Conservation (phyloP, 306 rosid species). For the Astragalus glycyphyllos region DNA sequence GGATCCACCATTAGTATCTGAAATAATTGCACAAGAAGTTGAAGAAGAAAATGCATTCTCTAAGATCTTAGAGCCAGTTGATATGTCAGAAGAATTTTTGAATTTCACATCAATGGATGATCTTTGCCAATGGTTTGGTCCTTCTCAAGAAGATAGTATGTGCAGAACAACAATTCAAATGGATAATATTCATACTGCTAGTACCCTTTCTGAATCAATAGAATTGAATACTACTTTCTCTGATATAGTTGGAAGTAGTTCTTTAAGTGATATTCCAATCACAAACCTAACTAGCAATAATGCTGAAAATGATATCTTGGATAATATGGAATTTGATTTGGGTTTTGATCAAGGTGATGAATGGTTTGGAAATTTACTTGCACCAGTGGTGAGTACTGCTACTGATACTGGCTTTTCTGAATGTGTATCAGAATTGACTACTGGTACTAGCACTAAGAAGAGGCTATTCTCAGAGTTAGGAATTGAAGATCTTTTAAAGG, state of each 20-base stretch:
- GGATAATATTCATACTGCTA: neutral
- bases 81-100: conserved; percentile 49
- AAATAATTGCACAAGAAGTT: conserved; percentile 45
- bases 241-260: conserved; percentile 28
- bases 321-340: conserved; percentile 48
- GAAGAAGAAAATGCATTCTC: conserved; percentile 38
- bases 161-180: conserved; percentile 42
- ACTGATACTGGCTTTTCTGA: conserved; percentile 47
- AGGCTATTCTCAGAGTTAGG: conserved; percentile 76
- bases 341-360: conserved; percentile 45
- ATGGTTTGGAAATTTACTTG: conserved; percentile 52
- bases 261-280: conserved; percentile 40
- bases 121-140: conserved; percentile 64
- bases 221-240: conserved; percentile 49
- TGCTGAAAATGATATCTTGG: conserved; percentile 45
- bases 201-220: conserved; percentile 46
- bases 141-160: conserved; percentile 52
- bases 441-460: conserved; percentile 47
- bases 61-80: conserved; percentile 47
- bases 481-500: conserved; percentile 67
- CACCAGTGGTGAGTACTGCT: conserved; percentile 48
- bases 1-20: conserved; percentile 44
- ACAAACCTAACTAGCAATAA: conserved; percentile 42
- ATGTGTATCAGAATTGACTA: conserved; percentile 52
- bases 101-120: conserved; percentile 60